Evolutionary conservation across 495 filamentous ascomycete species (phyloP), one percentile per base, ranked within the genome.

Genomic region (Aspergillus cristatus): DNA sequence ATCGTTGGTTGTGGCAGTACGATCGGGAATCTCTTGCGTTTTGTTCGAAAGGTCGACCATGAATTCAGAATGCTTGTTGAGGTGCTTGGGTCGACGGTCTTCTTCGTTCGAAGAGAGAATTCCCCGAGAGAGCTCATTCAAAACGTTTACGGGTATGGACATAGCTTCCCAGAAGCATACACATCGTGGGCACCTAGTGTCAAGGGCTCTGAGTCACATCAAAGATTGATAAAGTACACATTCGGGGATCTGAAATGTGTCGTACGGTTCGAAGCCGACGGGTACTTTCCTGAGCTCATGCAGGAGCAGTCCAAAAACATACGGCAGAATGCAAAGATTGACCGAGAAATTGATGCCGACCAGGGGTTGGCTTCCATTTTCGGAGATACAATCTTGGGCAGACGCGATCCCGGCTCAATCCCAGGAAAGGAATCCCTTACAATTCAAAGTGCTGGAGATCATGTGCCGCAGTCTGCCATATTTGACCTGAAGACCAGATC

Each of bases 401-500:
- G 34, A 18, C 4, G 5, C 4, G n/a, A n/a, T n/a, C n/a, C n/a
- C n/a, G n/a, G n/a, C 4, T 24, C 20, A 24, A 8, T 8, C 4
- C 10, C 26, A 7, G 18, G 39, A 4, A 38, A 40, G 7, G 10
- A 31, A 1, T 1, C 28, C 13, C 45, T 55, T 7, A 18, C 13
- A 0, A 30, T 53, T 24, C 14, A 20, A 11, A 34, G 18, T 3
- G 37, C 29, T 7, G 53, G 51, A 16, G 29, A 32, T 3, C 3
- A 18, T 18, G 34, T 51, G 13, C 46, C 57, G 7, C 78, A 81
- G 35, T 20, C 51, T 3, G 53, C 63, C 7, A 54, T 81, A n/a
- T 76, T 84, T 47, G 80, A 84, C 38, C 58, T 85, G 34, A 84
- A 84, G 45, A 86, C 82, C 1, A 69, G 76, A 7, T 68, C 63